Percentiles rank a stretch among this genome's conserved stretches.
Evolutionary conservation across 441 rosid species (phyloP).

Genomic region (Gossypium lobatum): DNA sequence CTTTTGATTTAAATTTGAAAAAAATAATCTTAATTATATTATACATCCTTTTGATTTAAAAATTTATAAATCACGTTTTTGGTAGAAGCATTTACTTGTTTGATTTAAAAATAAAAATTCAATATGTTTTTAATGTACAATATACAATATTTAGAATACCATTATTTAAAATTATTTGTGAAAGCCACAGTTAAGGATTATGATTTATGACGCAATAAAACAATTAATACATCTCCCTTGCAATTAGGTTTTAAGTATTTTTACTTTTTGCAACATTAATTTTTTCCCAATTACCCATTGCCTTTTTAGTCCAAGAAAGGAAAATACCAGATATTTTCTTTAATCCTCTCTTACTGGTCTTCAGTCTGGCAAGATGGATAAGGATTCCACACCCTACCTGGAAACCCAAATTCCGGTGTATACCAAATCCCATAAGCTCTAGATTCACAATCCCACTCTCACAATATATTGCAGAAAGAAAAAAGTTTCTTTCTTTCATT

Average conservation of each 20-base stretch:
- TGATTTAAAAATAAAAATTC: neutral
- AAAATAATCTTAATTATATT: too few relatives aligned
- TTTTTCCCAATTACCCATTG: neutral
- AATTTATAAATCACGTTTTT: neutral
- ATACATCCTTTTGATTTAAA: neutral
- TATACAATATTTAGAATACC: neutral
- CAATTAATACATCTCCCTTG: too few relatives aligned
- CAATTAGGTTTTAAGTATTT: neutral
- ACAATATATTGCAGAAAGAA: neutral
- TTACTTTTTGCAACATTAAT: neutral
- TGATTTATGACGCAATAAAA: neutral
- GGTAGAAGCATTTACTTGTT: neutral
- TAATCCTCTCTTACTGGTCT: neutral
- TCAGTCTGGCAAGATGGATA: neutral
- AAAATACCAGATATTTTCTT: neutral
- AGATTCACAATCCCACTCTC: slow-evolving; percentile 16
- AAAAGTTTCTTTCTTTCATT: neutral
- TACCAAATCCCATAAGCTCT: slow-evolving; percentile 27
- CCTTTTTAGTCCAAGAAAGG: neutral
- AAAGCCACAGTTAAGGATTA: neutral
- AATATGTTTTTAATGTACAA: too few relatives aligned
- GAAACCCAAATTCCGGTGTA: neutral
- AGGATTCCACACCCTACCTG: slow-evolving; percentile 28
- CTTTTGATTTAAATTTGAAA: neutral
- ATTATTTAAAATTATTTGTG: neutral